Evolutionary conservation across 768 basidiomycete species (phyloP).

Genomic region (Ephemerocybe angulata): DNA sequence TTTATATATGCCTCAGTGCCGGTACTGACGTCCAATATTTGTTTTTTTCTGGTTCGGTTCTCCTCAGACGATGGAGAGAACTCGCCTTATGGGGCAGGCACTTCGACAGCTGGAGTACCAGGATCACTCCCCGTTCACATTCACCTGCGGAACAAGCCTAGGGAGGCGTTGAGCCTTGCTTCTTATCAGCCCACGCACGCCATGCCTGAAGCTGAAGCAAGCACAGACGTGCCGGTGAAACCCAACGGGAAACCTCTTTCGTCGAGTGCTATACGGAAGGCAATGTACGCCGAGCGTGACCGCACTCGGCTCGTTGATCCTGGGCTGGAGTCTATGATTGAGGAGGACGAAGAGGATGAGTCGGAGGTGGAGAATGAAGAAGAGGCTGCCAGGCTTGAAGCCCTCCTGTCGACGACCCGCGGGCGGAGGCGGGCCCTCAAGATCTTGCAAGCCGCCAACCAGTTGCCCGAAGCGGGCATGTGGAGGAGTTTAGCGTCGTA

Average conservation of each 20-base stretch:
- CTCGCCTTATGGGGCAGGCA: neutral
- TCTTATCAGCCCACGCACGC: constrained; percentile 56
- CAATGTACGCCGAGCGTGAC: constrained; percentile 68
- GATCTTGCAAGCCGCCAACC: constrained; percentile 68
- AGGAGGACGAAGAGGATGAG: constrained; percentile 48
- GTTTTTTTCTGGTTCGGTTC: constrained; percentile 3
- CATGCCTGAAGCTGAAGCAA: constrained; percentile 32
- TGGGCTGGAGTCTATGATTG: too few species aligned
- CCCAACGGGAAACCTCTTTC: constrained; percentile 32
- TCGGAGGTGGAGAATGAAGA: constrained; percentile 34
- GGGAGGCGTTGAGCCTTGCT: constrained; percentile 44
- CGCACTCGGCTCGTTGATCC: constrained; percentile 46
- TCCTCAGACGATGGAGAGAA: neutral
- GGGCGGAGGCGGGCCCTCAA: constrained; percentile 58
- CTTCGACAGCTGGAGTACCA: constrained; percentile 32
- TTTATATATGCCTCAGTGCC: neutral
- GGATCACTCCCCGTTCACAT: constrained; percentile 67
- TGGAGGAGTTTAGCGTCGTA: constrained; percentile 70
- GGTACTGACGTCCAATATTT: neutral
- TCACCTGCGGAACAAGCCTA: constrained; percentile 30
- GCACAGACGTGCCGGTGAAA: constrained; percentile 21
- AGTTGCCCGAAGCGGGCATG: constrained; percentile 70
- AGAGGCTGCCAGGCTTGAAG: constrained; percentile 3
- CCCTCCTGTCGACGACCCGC: constrained; percentile 21
- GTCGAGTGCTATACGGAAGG: constrained; percentile 52